Evolutionary conservation across 306 rosid genomes (phyloP), one percentile per base, ranked within the genome.

Genomic region (Fragaria ananassa): DNA sequence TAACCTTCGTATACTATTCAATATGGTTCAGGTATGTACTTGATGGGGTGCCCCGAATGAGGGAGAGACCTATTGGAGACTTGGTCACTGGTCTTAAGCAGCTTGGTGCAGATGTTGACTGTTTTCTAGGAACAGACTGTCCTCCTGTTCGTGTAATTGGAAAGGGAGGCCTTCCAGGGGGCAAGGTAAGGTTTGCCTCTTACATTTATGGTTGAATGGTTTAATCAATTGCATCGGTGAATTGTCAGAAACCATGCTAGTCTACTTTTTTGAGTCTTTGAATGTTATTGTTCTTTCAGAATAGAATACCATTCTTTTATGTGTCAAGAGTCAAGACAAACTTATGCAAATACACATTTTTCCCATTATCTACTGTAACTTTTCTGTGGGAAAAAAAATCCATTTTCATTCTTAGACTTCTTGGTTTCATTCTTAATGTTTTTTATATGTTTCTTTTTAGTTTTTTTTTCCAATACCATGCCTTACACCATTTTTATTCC

Each of bases 31-130:
- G 99, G 81, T 96, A 88, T 68, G 45, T 96, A 75, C 99, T 96
- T 74, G 99, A 96, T 77, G 99, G 99, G 74, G 96, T 93, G 8
- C 98, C 99, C 10, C 92, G 99, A 80, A 96, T 96, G 99, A 96
- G 99, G 87, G 99, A 96, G 89, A 88, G 99, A 25, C 99, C 99
- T 7, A 96, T 96, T 56, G 99, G 93, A 19, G 99, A 96, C 81
- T 88, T 96, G 90, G 99, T 96, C 46, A 69, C 72, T 76, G 99
- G 97, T 88, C 96, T 96, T 58, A 86, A 88, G 85, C 99, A 96
- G 91, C 99, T 96, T 74, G 99, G 99, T 50, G 99, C 93, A 1
- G 91, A 96, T 72, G 94, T 80, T 68, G 98, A 96, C 76, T 96
- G 99, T 81, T 86, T 56, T 75, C 99, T 88, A 14, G 99, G 99